A percentile compares a stretch with the other conserved stretches of the same genome.
These are phyloP conservation scores for Aplosporella prunicola DNA, from an alignment of 2,329 filamentous ascomycete genomes.

Conservation along the genomic window DNA sequence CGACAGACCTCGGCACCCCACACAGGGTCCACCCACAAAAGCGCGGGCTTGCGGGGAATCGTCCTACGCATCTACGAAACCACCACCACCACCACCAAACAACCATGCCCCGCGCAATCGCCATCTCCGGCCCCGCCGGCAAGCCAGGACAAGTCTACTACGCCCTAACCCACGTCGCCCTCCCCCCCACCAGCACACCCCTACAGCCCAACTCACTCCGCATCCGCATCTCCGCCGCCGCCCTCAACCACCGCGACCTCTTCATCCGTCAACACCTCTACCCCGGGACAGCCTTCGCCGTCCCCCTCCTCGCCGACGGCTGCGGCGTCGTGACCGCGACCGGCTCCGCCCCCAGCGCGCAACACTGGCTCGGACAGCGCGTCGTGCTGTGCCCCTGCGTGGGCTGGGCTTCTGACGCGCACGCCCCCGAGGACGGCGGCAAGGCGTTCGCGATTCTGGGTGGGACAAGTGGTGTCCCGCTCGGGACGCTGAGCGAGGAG, in stretches of 20 bases:
- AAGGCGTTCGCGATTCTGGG: slow-evolving; percentile 56
- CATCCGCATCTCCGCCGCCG: slow-evolving; percentile 64
- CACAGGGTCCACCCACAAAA: no score
- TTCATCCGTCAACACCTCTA: slow-evolving; percentile 92
- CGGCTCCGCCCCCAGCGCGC: slow-evolving; percentile 47
- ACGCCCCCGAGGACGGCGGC: slow-evolving; percentile 63
- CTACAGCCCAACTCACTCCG: slow-evolving; percentile 56
- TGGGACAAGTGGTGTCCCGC: slow-evolving; percentile 52
- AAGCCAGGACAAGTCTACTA: slow-evolving; percentile 87
- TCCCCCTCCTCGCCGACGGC: slow-evolving; percentile 75
- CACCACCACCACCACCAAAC: slow-evolving; percentile 1
- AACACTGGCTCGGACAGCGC: slow-evolving; percentile 51
- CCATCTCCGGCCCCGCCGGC: slow-evolving; percentile 61
- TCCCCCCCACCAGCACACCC: slow-evolving; percentile 20
- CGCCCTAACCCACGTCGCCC: slow-evolving; percentile 39
- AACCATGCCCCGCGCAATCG: slow-evolving; percentile 47
- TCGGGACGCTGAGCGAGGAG: slow-evolving; percentile 68
- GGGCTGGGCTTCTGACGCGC: slow-evolving; percentile 63
- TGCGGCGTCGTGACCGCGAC: slow-evolving; percentile 61
- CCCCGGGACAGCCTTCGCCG: slow-evolving; percentile 69
- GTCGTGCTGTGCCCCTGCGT: slow-evolving; percentile 71
- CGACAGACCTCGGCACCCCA: no score
- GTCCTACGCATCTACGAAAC: no score
- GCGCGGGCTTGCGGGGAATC: no score
- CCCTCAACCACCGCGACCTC: slow-evolving; percentile 90